A percentile compares a stretch with the other conserved stretches of the same genome.
phyloP scores from a whole-genome alignment of 2,329 filamentous ascomycete species.

The Trichophyton rubrum region DNA sequence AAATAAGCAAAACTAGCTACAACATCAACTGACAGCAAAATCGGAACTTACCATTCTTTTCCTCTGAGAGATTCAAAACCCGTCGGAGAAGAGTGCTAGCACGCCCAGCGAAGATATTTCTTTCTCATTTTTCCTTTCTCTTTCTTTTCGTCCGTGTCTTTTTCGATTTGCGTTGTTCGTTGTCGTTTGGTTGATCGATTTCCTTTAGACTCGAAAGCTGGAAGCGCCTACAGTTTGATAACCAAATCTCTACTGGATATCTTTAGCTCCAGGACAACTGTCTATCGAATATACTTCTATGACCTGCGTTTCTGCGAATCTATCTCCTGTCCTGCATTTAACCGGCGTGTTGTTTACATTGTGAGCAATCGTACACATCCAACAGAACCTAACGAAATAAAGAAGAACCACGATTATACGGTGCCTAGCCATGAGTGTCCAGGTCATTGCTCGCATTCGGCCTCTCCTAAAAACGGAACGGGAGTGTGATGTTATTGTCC shows the following conservation, averaged over 20 bases:
- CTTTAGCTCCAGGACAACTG: background rate
- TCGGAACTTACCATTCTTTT: background rate
- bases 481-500: constrained; percentile 78
- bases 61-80: background rate
- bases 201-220: background rate
- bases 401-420: background rate
- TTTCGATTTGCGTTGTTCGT: background rate
- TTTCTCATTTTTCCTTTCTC: background rate
- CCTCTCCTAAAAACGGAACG: constrained; percentile 76
- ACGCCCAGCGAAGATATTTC: background rate
- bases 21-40: background rate
- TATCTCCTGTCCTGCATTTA: background rate
- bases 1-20: background rate
- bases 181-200: background rate
- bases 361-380: background rate
- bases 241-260: background rate
- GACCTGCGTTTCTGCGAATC: background rate
- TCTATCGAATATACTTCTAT: background rate
- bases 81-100: background rate
- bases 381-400: background rate
- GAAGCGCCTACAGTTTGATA: background rate
- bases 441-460: constrained; percentile 81
- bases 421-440: constrained; percentile 40
- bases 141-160: background rate
- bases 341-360: background rate